Evolutionary conservation across 2,329 filamentous ascomycete genomes (phyloP), one percentile per base, ranked within the genome.

Genomic region (Calonectria pseudoreteaudii): DNA sequence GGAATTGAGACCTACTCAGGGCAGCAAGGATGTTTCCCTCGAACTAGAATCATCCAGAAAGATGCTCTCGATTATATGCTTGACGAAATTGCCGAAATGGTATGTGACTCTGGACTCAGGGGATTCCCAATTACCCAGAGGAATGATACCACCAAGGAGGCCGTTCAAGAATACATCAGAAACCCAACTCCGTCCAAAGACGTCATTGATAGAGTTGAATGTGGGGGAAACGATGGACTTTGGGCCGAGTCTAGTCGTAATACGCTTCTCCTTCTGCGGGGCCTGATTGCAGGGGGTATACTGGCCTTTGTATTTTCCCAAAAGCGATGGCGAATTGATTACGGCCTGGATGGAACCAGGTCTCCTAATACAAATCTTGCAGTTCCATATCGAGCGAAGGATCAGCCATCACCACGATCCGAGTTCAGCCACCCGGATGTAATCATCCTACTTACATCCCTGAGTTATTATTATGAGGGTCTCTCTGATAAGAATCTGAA

Each of bases 301-400:
- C 77, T 94, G 0, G 77, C 76, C 0, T 93, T 92, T 70, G 85
- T 84, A 0, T 83, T 94, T 0, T 81, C 83, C 0, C 82, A 88
- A 16, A 94, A 94, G 77, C 85, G 92, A 1, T 94, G 91, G 90
- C 83, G 89, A 2, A 92, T 94, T 0, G 88, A 93, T 70, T 94
- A 92, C 71, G 92, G 93, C 0, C 83, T 90, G 0, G 87, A 91
- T 77, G 72, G 77, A 0, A 77, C 72, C 0, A 81, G 90, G 3
- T 75, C 75, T 0, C 87, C 87, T 0, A 65, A 71, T 0, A 90
- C 87, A 0, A 84, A 80, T 64, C 85, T 93, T 0, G 89, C 89
- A 0, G 90, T 94, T 0, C 92, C 91, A 0, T 94, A 88, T 75
- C 85, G 85, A 13, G 91, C 90, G 0, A 93, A 93, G 69, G 91